Evolutionary conservation across 352 stramenopile species (phyloP), one percentile per base, ranked within the genome.

Genomic region (Pythium graminicola): DNA sequence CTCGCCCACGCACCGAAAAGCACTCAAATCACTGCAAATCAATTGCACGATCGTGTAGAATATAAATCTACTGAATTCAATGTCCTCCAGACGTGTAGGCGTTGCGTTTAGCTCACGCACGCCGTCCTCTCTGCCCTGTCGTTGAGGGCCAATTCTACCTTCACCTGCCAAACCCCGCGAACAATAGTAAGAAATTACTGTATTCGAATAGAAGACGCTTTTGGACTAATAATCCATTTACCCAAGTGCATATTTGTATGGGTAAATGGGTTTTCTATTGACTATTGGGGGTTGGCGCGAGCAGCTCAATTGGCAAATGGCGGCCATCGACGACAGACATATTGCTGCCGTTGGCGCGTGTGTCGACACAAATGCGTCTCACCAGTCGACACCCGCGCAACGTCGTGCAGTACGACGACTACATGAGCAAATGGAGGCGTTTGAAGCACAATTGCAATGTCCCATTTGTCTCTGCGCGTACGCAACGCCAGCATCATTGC

Each of bases 381-480:
- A n/a, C n/a, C n/a, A n/a, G n/a, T n/a, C 29, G 11, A 63, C 55
- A 24, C 27, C 17, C 35, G 60, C 51, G 24, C 54, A 68, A 47
- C 39, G 57, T 1, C 52, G 50, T 7, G 47, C 50, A 32, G 62
- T 89, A n/a, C 39, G 65, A 65, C 73, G 75, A 39, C 65, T 93
- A 8, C 67, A 73, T 50, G 62, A 56, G 22, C 68, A 73, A 29
- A 76, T 89, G 44, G 76, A 87, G 47, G 60, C 47, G 36, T 92
- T 94, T 59, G 67, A 72, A 49, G 64, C 64, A 47, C 79, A 92
- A 63, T 55, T 94, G 53, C 75, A 87, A 60, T 94, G 83, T 57
- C 73, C 81, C 39, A 94, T 94, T 50, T 94, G 83, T 47, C 67
- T 94, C 19, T 89, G 76, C 60, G 65, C 73, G 31, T 89, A 90